These are phyloP conservation scores for Pouteria campechiana DNA, from an alignment of 179 eudicot species.

Conservation along the genomic window DNA sequence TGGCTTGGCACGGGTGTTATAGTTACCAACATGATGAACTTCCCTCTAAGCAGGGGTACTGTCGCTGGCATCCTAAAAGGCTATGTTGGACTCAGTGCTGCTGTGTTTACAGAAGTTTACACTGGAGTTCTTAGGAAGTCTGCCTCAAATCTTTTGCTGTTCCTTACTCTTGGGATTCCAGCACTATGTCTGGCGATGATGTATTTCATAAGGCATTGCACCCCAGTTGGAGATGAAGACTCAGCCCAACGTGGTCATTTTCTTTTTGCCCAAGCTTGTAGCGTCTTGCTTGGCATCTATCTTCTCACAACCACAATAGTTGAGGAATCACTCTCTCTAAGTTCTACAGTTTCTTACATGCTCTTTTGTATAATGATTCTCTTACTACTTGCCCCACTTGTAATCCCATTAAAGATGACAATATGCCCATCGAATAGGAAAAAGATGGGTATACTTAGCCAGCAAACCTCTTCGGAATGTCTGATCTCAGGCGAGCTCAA, in stretches of 20 bases:
- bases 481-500: constrained; percentile 10
- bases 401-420: constrained; percentile 79
- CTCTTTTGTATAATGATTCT: constrained; percentile 46
- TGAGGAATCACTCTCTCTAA: constrained; percentile 20
- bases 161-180: constrained; percentile 72
- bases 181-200: constrained; percentile 47
- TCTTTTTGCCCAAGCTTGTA: constrained; percentile 60
- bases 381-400: constrained; percentile 59
- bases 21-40: constrained; percentile 92
- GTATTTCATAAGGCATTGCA: constrained; percentile 76
- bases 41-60: constrained; percentile 74
- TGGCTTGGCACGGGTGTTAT: constrained; percentile 78
- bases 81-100: constrained; percentile 74
- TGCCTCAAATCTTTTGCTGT: constrained; percentile 44
- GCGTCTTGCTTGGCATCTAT: constrained; percentile 57
- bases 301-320: constrained; percentile 57
- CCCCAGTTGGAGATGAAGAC: constrained; percentile 62
- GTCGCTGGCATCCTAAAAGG: constrained; percentile 90
- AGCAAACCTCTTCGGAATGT: constrained; percentile 13
- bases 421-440: constrained; percentile 25
- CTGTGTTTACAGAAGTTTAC: constrained; percentile 72
- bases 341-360: constrained; percentile 24
- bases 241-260: constrained; percentile 53
- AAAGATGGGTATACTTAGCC: not conserved
- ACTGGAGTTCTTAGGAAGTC: constrained; percentile 41